These are phyloP conservation scores for Geoglossum glabrum DNA, from an alignment of 495 filamentous ascomycete species.

Conservation along the genomic window DNA sequence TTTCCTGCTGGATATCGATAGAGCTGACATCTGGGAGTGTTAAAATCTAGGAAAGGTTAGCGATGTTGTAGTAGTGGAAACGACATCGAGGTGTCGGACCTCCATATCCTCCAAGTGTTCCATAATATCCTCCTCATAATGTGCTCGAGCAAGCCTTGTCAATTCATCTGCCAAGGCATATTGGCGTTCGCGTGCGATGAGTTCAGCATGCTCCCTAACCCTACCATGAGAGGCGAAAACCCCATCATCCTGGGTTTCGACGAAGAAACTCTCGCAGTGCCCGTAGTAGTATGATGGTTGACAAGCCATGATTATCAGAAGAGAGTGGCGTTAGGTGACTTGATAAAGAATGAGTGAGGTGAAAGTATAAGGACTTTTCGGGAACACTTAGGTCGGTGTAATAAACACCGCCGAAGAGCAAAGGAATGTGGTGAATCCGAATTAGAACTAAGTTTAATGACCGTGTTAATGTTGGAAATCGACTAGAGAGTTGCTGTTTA, in stretches of 20 bases:
- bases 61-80: background rate
- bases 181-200: constrained; percentile 56
- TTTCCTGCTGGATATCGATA: constrained; percentile 97
- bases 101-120: constrained; percentile 93
- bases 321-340: constrained; percentile 4
- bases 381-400: background rate
- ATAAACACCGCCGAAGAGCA: background rate
- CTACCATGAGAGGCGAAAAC: constrained; percentile 19
- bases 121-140: constrained; percentile 84
- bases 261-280: constrained; percentile 65
- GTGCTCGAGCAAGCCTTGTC: constrained; percentile 58
- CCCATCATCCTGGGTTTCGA: constrained; percentile 58
- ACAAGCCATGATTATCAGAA: constrained; percentile 18
- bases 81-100: constrained; percentile 28
- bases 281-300: constrained; percentile 17
- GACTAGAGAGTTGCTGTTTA: constrained; percentile 15
- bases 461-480: constrained; percentile 26
- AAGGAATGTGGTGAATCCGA: constrained; percentile 13
- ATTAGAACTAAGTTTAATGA: constrained; percentile 15
- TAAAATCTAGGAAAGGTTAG: constrained; percentile 33
- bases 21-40: constrained; percentile 90
- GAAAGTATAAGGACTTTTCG: background rate
- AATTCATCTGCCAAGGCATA: constrained; percentile 72
- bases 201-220: constrained; percentile 48
- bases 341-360: constrained; percentile 7